Evolutionary conservation across 192 early-diverging fungal genomes (phyloP), one percentile per base, ranked within the genome.

Genomic region (Radiomyces spectabilis): DNA sequence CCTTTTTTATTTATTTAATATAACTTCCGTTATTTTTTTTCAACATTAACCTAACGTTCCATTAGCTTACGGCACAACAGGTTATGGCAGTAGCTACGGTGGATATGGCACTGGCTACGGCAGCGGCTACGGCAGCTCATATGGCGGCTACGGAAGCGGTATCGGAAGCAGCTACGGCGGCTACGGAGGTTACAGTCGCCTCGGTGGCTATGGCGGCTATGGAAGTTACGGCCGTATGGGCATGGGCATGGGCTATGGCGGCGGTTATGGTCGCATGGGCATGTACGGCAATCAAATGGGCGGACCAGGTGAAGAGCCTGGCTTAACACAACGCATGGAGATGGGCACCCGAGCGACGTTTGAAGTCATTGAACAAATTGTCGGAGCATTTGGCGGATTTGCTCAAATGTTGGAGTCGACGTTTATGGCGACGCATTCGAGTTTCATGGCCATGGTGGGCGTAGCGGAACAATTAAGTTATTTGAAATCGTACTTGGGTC

Each of bases 391-490:
- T 81, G 93, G 88, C 30, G 94, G 94, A 12, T 96, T 99, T 75
- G 83, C 93, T 7, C 91, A 92, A 45, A 97, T 99, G 96, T 83
- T 99, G 29, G 96, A 97, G 52, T 93, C 91, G 1, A 99, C 96
- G 5, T 97, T 93, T 64, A 87, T 93, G 76, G 93, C 96, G 16
- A 99, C 96, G 0, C 89, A 94, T 63, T 89, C 88, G 8, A 86
- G 78, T 7, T 89, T 91, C 50, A 88, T 95, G 89, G 91, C 93
- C 13, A 94, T 98, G 81, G 84, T 97, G 15, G 96, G 93, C 30
- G 92, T 99, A n/a, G 92, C 91, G 37, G 96, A 99, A 55, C 96
- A 99, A 68, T 89, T 99, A 55, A 90, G 93, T n/a, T 78, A 91
- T 66, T 64, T 99, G 19, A 79, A 89, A 25, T 79, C 66, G 29